Base-by-base conservation (phyloP, 768 basidiomycete genomes). In the Coprinopsis marcescibilis region DNA sequence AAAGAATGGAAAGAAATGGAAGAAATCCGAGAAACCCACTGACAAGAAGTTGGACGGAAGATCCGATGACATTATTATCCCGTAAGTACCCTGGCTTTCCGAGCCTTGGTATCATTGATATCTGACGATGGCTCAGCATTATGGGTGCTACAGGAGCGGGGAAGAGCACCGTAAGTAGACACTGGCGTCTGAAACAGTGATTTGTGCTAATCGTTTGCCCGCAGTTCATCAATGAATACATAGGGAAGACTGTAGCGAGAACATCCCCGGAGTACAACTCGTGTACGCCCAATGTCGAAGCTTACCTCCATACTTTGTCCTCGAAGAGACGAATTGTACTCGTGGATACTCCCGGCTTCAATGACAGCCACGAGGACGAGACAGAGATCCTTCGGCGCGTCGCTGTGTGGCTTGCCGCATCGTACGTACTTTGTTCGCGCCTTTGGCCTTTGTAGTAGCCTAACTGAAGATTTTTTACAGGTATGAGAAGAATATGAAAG, bases 261-360 rank as follows among this genome's bases (percentile, higher is more conserved):
- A 27, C 26, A 6, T 30, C 35, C 2, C 26, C 39, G 15, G 19
- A 21, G 13, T 19, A 39, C 14, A 12, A 27, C 10, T 40, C 46
- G 13, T 40, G 37, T 20, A 47, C 46, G 4, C 35, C 26, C 11
- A 19, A 47, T 4, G 36, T 47, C 4, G 14, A 19, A 15, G 24
- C 29, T 19, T 29, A 39, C 15, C 5, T 17, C 13, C 36, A 39
- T 10, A 39, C 17, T 23, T 38, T 47, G 8, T 27, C 37, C 14
- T 29, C 36, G 26, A 47, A 37, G 14, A 37, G 41, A 24, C 39
- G 48, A 17, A 12, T 61, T 13, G 54, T 60, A 2, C 43, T 64
- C 5, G 56, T 63, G 17, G 63, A 65, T 41, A 61, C 60, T 0
- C 60, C 62, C 0, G 60, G 62, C 1, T 61, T 64, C 44, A 56